A percentile compares a stretch with the other conserved stretches of the same genome.
Conservation (phyloP, 495 filamentous ascomycete species). For the Penicillium bialowiezense region DNA sequence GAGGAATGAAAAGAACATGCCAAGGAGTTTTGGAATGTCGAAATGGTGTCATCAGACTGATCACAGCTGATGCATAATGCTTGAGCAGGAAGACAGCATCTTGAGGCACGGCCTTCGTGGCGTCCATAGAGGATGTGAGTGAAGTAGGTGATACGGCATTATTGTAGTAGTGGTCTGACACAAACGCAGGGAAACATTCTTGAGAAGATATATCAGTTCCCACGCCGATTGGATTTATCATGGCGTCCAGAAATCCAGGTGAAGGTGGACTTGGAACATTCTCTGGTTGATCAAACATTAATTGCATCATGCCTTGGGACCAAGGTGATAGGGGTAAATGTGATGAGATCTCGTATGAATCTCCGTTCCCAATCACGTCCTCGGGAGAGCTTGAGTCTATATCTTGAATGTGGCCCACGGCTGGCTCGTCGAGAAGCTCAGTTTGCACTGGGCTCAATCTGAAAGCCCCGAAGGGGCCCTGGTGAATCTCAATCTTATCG, state of each 20-base stretch:
- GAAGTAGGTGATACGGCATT: neutral
- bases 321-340: neutral
- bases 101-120: slow-evolving; percentile 10
- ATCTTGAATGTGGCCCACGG: neutral
- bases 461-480: slow-evolving; percentile 20
- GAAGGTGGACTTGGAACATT: slow-evolving; percentile 1
- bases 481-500: slow-evolving; percentile 4
- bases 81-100: slow-evolving; percentile 23
- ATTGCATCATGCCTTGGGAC: slow-evolving; percentile 15
- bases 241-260: slow-evolving; percentile 5
- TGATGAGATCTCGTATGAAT: neutral
- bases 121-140: neutral
- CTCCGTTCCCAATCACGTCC: neutral
- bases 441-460: slow-evolving; percentile 2
- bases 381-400: slow-evolving; percentile 3
- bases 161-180: slow-evolving; percentile 5
- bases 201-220: neutral
- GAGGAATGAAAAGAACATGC: slow-evolving; percentile 23
- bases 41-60: slow-evolving; percentile 20
- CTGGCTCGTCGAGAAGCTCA: neutral
- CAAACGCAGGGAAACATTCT: neutral
- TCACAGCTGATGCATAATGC: slow-evolving; percentile 18
- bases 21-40: slow-evolving; percentile 23
- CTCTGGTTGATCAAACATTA: slow-evolving; percentile 9
- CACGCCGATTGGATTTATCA: neutral